Evolutionary conservation across 1,284 basidiomycete genomes (phyloP).

Genomic region (Bondarzewia mesenterica): DNA sequence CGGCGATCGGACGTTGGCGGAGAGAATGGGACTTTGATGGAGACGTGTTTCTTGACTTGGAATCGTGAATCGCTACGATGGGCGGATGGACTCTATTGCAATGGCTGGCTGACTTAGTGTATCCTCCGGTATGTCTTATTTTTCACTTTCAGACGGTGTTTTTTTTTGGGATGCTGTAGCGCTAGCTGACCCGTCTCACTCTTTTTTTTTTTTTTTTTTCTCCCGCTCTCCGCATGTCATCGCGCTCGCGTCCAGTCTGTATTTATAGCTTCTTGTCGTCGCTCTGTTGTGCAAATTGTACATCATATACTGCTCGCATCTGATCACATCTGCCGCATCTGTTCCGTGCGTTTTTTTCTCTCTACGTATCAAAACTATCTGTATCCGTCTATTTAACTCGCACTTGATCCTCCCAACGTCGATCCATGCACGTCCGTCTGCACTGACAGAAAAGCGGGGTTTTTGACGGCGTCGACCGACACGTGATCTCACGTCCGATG

Average conservation of each 20-base stretch:
- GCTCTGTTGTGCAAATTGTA: conserved; percentile 9
- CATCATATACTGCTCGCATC: conserved; percentile 5
- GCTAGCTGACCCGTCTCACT: conserved; percentile 23
- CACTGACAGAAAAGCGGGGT: too few relatives aligned
- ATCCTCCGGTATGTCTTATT: conserved; percentile 34
- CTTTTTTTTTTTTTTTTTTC: conserved; percentile 11
- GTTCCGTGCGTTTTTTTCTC: conserved; percentile 10
- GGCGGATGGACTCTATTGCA: conserved; percentile 14
- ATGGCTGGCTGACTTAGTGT: conserved; percentile 26
- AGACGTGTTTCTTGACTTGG: conserved; percentile 22
- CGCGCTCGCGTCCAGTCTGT: conserved; percentile 21
- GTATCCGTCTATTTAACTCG: neutral
- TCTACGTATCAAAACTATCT: neutral
- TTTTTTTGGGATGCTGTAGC: conserved; percentile 14
- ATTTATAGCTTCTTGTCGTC: conserved; percentile 18
- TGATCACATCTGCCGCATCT: too few relatives aligned
- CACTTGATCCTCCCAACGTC: too few relatives aligned
- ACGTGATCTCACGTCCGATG: too few relatives aligned
- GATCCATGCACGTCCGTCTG: too few relatives aligned
- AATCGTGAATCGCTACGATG: conserved; percentile 1
- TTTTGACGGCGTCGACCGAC: too few relatives aligned
- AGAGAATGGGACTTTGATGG: conserved; percentile 56
- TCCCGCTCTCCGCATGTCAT: conserved; percentile 1
- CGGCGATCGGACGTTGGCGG: conserved; percentile 71
- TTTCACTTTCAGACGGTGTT: conserved; percentile 13